Evolutionary conservation across 1,284 basidiomycete species (phyloP).

Genomic region (Ganoderma multipileum): DNA sequence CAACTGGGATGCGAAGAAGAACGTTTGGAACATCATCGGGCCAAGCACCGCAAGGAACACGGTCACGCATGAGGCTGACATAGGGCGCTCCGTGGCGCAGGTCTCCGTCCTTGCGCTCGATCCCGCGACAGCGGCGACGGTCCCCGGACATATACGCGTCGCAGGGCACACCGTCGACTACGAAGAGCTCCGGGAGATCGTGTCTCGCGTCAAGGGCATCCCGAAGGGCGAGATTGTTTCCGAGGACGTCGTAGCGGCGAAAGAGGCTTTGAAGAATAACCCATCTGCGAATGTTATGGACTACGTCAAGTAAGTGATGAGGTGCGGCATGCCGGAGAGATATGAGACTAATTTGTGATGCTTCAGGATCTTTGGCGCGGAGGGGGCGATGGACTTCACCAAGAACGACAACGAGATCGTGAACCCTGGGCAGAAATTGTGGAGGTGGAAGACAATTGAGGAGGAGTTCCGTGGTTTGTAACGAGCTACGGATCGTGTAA

Average conservation of each 20-base stretch:
- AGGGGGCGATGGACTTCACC: conserved; percentile 35
- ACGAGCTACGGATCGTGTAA: neutral
- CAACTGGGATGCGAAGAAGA: conserved; percentile 32
- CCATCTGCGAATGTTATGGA: conserved; percentile 15
- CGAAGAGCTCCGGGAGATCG: conserved; percentile 21
- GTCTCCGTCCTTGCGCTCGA: conserved; percentile 33
- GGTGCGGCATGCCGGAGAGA: conserved; percentile 21
- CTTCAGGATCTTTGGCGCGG: conserved; percentile 35
- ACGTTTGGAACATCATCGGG: conserved; percentile 31
- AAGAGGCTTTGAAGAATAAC: conserved; percentile 24
- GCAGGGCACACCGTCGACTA: conserved; percentile 24
- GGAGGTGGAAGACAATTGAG: conserved; percentile 41
- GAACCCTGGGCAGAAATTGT: conserved; percentile 36
- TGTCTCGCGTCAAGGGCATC: neutral
- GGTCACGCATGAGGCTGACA: conserved; percentile 28
- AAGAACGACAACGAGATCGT: conserved; percentile 39
- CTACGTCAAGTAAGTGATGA: conserved; percentile 21
- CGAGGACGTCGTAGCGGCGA: conserved; percentile 21
- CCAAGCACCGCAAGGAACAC: conserved; percentile 19
- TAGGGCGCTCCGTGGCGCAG: conserved; percentile 34
- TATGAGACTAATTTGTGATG: neutral
- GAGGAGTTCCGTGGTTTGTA: conserved; percentile 26
- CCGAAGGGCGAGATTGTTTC: conserved; percentile 12
- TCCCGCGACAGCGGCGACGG: conserved; percentile 22
- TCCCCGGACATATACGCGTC: conserved; percentile 32